Percentiles rank a stretch among this genome's conserved stretches.
phyloP scores from a whole-genome alignment of 768 basidiomycete genomes.

The Cystobasidium onofrii region DNA sequence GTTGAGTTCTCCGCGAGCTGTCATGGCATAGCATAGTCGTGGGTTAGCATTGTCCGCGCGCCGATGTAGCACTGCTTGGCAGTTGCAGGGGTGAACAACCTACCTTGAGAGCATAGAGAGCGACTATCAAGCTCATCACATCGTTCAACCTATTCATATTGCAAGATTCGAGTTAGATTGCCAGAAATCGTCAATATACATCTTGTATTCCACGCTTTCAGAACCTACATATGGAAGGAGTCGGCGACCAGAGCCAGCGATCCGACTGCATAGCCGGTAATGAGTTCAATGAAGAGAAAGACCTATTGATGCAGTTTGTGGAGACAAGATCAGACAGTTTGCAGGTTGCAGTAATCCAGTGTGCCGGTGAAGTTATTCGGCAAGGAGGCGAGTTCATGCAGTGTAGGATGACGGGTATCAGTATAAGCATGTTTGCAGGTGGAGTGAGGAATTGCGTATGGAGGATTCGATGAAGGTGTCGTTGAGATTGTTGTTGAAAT shows the following conservation, averaged over 20 bases:
- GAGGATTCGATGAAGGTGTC: neutral
- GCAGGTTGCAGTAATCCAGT: too few species aligned
- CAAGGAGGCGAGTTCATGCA: neutral
- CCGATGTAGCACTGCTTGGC: too few species aligned
- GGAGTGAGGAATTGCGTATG: too few species aligned
- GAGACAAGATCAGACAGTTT: too few species aligned
- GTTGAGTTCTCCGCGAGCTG: constrained; percentile 61
- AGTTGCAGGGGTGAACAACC: too few species aligned
- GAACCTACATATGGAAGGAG: constrained; percentile 71
- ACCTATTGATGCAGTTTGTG: constrained; percentile 19
- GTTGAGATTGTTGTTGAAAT: too few species aligned
- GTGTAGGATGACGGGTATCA: neutral
- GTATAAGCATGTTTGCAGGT: neutral
- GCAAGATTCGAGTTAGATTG: neutral
- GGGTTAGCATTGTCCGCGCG: too few species aligned
- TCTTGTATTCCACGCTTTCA: too few species aligned
- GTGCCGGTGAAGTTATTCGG: neutral
- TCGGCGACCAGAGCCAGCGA: constrained; percentile 92
- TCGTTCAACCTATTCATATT: constrained; percentile 56
- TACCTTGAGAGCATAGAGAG: constrained; percentile 86
- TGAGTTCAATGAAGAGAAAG: constrained; percentile 80
- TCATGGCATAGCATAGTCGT: constrained; percentile 32
- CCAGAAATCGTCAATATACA: too few species aligned
- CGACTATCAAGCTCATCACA: constrained; percentile 75
- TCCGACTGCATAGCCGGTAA: constrained; percentile 85